Evolutionary conservation across 225 moss, liverwort and hornwort genomes (phyloP).

Genomic region (Polytrichum commune): DNA sequence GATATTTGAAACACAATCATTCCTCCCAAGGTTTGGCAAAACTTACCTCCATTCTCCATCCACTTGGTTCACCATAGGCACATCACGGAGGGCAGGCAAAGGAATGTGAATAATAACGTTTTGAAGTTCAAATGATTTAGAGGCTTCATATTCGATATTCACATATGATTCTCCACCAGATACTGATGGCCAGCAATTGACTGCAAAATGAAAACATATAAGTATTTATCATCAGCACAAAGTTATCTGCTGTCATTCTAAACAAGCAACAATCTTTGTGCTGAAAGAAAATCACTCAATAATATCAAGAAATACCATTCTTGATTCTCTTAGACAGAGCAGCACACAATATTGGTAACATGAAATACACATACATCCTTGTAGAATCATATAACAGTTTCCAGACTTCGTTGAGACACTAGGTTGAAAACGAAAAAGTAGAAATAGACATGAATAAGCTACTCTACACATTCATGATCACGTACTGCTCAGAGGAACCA

Average conservation of each 20-base stretch:
- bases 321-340: too few species aligned
- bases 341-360: too few species aligned
- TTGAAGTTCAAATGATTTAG: constrained; percentile 79
- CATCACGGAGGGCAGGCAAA: constrained; percentile 83
- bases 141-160: constrained; percentile 95
- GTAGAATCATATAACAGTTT: too few species aligned
- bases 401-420: neutral
- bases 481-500: constrained; percentile 96
- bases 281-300: too few species aligned
- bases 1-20: too few species aligned
- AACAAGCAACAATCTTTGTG: too few species aligned
- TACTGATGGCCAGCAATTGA: constrained; percentile 97
- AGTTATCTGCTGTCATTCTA: too few species aligned
- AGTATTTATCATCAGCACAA: neutral
- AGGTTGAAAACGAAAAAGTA: neutral
- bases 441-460: neutral
- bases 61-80: constrained; percentile 83
- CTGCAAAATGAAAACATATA: constrained; percentile 30
- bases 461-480: neutral
- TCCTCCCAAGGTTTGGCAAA: neutral
- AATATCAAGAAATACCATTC: too few species aligned
- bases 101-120: constrained; percentile 90
- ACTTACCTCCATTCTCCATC: constrained; percentile 94
- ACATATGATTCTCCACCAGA: constrained; percentile 88
- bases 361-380: too few species aligned